These are phyloP conservation scores for Yamadazyma epiphylla DNA, from an alignment of 1,139 yeast species.

Conservation along the genomic window DNA sequence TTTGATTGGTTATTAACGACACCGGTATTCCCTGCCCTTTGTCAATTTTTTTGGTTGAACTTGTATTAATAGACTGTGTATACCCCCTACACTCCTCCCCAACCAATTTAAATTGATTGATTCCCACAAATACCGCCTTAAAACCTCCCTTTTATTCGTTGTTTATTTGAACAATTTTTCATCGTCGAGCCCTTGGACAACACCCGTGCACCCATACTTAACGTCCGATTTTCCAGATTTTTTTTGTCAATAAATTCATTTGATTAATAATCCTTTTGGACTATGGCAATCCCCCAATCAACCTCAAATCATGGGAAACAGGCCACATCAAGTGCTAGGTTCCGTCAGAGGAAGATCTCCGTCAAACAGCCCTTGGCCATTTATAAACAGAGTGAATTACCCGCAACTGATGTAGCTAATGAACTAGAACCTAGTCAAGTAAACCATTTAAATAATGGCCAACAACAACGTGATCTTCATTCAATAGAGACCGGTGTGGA, in stretches of 20 bases:
- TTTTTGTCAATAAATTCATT: slow-evolving; percentile 1
- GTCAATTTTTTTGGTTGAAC: no score
- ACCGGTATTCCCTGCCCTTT: no score
- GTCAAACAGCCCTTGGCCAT: slow-evolving; percentile 87
- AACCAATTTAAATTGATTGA: neutral
- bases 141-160: no score
- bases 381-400: slow-evolving; percentile 72
- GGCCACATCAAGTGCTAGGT: slow-evolving; percentile 58
- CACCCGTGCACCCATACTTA: slow-evolving; percentile 14
- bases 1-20: neutral
- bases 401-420: slow-evolving; percentile 57
- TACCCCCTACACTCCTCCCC: neutral
- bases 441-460: slow-evolving; percentile 38
- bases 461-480: slow-evolving; percentile 78
- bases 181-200: slow-evolving; percentile 2
- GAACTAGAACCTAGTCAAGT: slow-evolving; percentile 46
- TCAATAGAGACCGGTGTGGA: slow-evolving; percentile 98
- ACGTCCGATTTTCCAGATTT: slow-evolving; percentile 3
- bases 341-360: slow-evolving; percentile 87
- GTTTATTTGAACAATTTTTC: no score
- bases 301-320: slow-evolving; percentile 29
- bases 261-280: slow-evolving; percentile 1
- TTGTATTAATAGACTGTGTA: no score
- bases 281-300: slow-evolving; percentile 29
- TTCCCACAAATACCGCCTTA: neutral